Percentiles rank a stretch among this genome's conserved stretches.
These are phyloP conservation scores for Scedosporium aurantiacum DNA, from an alignment of 2,329 filamentous ascomycete species.

Conservation along the genomic window DNA sequence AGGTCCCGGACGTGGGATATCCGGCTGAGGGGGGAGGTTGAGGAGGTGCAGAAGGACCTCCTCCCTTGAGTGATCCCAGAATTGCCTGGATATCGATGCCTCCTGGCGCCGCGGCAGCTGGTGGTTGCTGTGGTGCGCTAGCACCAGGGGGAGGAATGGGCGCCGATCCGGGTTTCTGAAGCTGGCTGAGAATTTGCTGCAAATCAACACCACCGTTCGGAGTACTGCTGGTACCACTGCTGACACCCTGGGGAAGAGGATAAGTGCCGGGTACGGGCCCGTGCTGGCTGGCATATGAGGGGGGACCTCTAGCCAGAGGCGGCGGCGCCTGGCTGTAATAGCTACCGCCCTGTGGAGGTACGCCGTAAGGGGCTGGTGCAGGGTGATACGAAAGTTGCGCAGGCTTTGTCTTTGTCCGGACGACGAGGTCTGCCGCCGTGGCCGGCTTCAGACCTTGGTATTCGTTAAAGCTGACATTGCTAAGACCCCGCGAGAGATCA, in stretches of 20 bases:
- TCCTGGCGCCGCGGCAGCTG: conserved; percentile 43
- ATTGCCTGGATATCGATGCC: conserved; percentile 35
- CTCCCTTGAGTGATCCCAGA: conserved; percentile 26
- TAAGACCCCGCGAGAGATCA: conserved; percentile 3
- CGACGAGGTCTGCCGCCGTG: conserved; percentile 2
- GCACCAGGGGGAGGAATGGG: conserved; percentile 15
- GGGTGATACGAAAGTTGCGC: neutral
- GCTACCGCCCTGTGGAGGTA: conserved; percentile 14
- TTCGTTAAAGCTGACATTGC: conserved; percentile 5
- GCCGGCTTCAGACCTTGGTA: conserved; percentile 3
- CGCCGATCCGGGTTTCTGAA: conserved; percentile 19
- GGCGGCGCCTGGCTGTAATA: conserved; percentile 14
- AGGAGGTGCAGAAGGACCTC: conserved; percentile 8
- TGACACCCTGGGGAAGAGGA: conserved; percentile 8
- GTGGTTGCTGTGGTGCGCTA: conserved; percentile 40
- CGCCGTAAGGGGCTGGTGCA: conserved; percentile 14
- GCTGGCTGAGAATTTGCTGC: conserved; percentile 11
- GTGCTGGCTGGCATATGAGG: neutral
- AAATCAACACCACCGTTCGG: neutral
- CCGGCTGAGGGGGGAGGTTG: conserved; percentile 17
- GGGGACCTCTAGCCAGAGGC: neutral
- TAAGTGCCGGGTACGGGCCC: conserved; percentile 18
- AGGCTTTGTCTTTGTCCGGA: neutral
- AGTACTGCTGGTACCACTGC: neutral
- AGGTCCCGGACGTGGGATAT: conserved; percentile 19